Conservation (phyloP, 2,329 filamentous ascomycete genomes). For the Talaromyces sp. region DNA sequence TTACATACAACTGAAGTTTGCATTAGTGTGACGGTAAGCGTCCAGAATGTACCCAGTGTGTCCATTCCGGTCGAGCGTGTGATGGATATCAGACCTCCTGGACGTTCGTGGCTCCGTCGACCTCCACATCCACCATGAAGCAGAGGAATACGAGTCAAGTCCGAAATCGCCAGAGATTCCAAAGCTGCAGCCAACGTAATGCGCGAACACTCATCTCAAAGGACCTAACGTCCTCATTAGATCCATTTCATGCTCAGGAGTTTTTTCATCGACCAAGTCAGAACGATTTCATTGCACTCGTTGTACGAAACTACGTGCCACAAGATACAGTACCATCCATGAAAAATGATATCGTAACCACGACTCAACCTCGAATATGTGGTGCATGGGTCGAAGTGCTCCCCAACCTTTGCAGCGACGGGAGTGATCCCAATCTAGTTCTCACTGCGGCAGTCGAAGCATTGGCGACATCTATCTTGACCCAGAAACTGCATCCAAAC, state of each 20-base stretch:
- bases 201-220: background rate
- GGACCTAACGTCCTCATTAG: background rate
- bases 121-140: constrained; percentile 12
- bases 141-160: background rate
- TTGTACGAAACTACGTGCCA: constrained; percentile 3
- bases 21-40: constrained; percentile 27
- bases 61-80: constrained; percentile 23
- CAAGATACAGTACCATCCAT: background rate
- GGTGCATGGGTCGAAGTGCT: constrained; percentile 43
- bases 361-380: constrained; percentile 30
- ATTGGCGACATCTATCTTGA: background rate
- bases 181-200: background rate
- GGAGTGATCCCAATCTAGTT: constrained; percentile 18
- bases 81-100: constrained; percentile 24
- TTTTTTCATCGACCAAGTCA: background rate
- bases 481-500: background rate
- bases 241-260: too few species aligned
- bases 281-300: background rate
- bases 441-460: background rate
- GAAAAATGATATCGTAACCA: background rate
- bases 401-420: constrained; percentile 27
- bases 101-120: constrained; percentile 22
- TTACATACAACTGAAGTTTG: background rate
- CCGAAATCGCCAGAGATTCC: background rate
- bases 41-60: constrained; percentile 27